Conservation (phyloP, 176 grass and related monocot species). For the Lolium rigidum region DNA sequence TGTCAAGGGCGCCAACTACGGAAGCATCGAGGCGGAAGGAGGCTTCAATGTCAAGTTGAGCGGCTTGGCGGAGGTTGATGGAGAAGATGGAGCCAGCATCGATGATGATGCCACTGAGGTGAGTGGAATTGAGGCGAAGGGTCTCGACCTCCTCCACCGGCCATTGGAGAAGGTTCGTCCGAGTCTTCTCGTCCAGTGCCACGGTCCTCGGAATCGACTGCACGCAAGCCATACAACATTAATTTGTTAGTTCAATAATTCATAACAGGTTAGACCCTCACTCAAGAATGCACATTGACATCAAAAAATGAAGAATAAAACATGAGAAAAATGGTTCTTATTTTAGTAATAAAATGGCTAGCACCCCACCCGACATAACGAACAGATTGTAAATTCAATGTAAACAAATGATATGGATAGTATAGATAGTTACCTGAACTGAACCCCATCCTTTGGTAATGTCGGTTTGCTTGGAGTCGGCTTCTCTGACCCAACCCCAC, state of each 20-base stretch:
- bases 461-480: background rate
- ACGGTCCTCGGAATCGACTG: constrained; percentile 3
- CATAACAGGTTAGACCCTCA: background rate
- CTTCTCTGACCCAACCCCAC: background rate
- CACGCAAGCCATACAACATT: background rate
- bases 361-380: too few species aligned
- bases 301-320: background rate
- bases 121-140: background rate
- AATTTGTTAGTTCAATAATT: background rate
- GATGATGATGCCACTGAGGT: background rate
- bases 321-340: background rate
- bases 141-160: constrained; percentile 10
- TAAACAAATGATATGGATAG: background rate
- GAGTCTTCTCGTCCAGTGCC: background rate
- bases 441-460: background rate
- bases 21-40: background rate
- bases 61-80: background rate
- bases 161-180: constrained; percentile 1
- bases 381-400: background rate
- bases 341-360: background rate
- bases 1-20: background rate
- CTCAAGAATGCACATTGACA: background rate
- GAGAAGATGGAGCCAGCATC: background rate
- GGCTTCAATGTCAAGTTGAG: constrained; percentile 1
- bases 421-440: background rate